Evolutionary conservation across 495 filamentous ascomycete genomes (phyloP), one percentile per base, ranked within the genome.

Genomic region (Chaetomium cochliodes): DNA sequence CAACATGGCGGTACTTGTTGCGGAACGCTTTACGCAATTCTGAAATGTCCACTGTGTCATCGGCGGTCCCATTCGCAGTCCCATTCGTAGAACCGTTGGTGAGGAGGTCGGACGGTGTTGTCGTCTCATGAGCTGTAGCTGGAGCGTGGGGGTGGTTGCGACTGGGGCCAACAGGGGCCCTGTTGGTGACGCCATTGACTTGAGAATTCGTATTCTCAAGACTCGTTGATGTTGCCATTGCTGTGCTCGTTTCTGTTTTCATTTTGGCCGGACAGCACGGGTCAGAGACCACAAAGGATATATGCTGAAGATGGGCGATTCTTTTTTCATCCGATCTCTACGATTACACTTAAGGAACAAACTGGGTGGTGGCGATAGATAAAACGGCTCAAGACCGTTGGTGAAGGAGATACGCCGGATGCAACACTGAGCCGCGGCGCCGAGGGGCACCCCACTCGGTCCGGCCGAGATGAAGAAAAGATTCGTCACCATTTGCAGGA

Each of bases 1-100:
- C 89, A 57, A 93, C 84, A 85, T 98, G 94, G 63, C 88, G 88
- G 78, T 97, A 98, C 74, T 90, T 90, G 25, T 53, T 72, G n/a
- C 67, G 68, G 37, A 72, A 70, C 2, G 66, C 58, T 64, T 53
- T 72, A 37, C 59, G 65, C n/a, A 73, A 41, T 52, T 69, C 47
- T 0, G 25, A 18, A 5, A 57, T n/a, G 42, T 63, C 68, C 22
- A 30, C 56, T 18, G 62, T 46, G 58, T 54, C 58, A 41, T 62
- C 65, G 2, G 30, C 22, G 1, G 55, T 13, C 5, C n/a, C 44
- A 46, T 60, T 12, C 9, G 18, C 11, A 0, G 9, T 26, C 8
- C 49, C 49, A 26, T 47, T 47, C 22, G 33, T 12, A 37, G 33
- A 37, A 12, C 33, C 33, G 8, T 44, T 58, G 37, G 55, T 22